These are phyloP conservation scores for Brasenia schreberi DNA, from an alignment of 164 flowering plant genomes.

Conservation along the genomic window DNA sequence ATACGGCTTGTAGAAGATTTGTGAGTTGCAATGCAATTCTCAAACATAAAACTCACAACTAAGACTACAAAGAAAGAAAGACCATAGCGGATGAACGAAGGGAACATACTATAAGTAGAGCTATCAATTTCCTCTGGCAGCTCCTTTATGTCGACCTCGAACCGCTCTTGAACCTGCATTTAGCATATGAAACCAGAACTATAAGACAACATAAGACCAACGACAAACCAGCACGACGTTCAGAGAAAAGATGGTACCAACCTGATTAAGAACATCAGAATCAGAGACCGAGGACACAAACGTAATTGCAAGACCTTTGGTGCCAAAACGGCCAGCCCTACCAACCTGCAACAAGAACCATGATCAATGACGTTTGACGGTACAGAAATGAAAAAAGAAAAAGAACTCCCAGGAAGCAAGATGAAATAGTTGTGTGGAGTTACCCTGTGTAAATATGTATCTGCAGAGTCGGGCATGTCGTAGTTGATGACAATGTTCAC, in stretches of 20 bases:
- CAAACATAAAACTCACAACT: neutral
- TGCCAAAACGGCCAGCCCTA: constrained; percentile 96
- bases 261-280: constrained; percentile 94
- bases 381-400: too few relatives aligned
- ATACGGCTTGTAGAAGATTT: neutral
- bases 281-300: constrained; percentile 89
- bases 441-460: constrained; percentile 92
- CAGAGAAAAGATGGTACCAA: constrained; percentile 7
- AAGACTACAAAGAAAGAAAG: too few relatives aligned
- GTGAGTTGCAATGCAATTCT: neutral
- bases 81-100: neutral
- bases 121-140: constrained; percentile 99
- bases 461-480: constrained; percentile 99
- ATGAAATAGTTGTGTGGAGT: constrained; percentile 1
- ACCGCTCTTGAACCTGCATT: constrained; percentile 84
- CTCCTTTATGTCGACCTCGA: constrained; percentile 94
- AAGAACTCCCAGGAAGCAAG: too few relatives aligned
- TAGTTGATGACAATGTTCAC: constrained; percentile 96
- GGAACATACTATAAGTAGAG: constrained; percentile 81
- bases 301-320: constrained; percentile 95
- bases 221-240: neutral
- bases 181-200: neutral
- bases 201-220: neutral
- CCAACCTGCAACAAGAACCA: constrained; percentile 51
- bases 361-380: too few relatives aligned